phyloP scores from a whole-genome alignment of 495 filamentous ascomycete genomes.

The Aspergillus steynii region DNA sequence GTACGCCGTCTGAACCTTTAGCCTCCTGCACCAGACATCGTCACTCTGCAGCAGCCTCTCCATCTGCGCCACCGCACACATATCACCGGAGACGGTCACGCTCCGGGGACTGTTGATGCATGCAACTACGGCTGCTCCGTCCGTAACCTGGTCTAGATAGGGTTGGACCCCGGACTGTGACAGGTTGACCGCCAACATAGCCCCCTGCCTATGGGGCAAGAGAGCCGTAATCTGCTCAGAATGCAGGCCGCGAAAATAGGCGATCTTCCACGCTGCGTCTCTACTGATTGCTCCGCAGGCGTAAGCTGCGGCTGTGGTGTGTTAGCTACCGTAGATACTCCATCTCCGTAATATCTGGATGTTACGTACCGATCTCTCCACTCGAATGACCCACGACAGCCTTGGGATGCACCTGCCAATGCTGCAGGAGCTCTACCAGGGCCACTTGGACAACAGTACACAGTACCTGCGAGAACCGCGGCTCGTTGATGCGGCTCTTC shows the following conservation, averaged over 20 bases:
- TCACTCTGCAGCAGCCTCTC: conserved; percentile 29
- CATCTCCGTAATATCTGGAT: neutral
- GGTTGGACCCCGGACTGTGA: conserved; percentile 19
- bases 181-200: conserved; percentile 37
- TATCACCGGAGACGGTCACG: conserved; percentile 46
- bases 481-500: conserved; percentile 39
- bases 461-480: conserved; percentile 33
- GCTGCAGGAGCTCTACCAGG: conserved; percentile 33
- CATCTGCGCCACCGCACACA: conserved; percentile 34
- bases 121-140: conserved; percentile 33
- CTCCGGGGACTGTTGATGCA: conserved; percentile 48
- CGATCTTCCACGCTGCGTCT: conserved; percentile 29
- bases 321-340: no score
- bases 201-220: conserved; percentile 31
- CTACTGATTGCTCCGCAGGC: conserved; percentile 25
- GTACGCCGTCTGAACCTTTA: conserved; percentile 58
- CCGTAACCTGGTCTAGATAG: conserved; percentile 19
- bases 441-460: conserved; percentile 37
- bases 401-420: conserved; percentile 25
- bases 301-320: conserved; percentile 34
- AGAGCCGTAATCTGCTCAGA: conserved; percentile 37
- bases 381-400: conserved; percentile 41
- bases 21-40: conserved; percentile 38
- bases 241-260: conserved; percentile 36
- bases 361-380: conserved; percentile 37